phyloP scores from a whole-genome alignment of 192 early-diverging fungal genomes.

The Linnemannia schmuckeri region DNA sequence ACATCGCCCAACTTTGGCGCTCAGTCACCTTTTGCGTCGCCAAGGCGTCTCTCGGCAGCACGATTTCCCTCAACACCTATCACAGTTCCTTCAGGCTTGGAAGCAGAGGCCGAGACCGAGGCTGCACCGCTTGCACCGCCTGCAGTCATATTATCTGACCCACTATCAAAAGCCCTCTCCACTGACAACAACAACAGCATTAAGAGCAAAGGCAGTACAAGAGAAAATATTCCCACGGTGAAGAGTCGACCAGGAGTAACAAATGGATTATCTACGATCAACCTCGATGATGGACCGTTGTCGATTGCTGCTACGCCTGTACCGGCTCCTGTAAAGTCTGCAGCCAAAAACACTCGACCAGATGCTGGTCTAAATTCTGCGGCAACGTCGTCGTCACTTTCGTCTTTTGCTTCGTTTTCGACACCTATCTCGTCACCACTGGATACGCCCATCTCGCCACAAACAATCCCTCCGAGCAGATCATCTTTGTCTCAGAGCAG shows the following conservation, averaged over 20 bases:
- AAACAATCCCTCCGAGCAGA: background rate
- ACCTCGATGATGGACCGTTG: constrained; percentile 21
- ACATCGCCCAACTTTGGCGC: constrained; percentile 48
- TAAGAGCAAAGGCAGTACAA: background rate
- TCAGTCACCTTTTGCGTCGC: constrained; percentile 37
- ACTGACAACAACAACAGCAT: background rate
- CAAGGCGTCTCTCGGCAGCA: constrained; percentile 8
- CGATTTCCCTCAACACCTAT: background rate
- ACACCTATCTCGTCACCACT: constrained; percentile 17
- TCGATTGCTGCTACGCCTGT: constrained; percentile 14
- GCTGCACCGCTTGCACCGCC: background rate
- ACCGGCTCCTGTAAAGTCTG: background rate
- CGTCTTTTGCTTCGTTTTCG: constrained; percentile 14
- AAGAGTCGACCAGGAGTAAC: background rate
- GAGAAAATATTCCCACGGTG: background rate
- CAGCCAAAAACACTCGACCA: background rate
- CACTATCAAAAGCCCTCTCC: background rate
- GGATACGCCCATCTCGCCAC: background rate
- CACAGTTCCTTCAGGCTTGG: background rate
- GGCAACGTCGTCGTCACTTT: background rate
- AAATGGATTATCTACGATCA: constrained; percentile 6
- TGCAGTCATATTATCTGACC: background rate
- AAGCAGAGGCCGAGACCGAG: background rate
- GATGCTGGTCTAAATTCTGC: background rate
- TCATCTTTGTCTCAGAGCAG: background rate